Base-by-base conservation (phyloP, 2,329 filamentous ascomycete genomes). In the Plenodomus lindquistii region DNA sequence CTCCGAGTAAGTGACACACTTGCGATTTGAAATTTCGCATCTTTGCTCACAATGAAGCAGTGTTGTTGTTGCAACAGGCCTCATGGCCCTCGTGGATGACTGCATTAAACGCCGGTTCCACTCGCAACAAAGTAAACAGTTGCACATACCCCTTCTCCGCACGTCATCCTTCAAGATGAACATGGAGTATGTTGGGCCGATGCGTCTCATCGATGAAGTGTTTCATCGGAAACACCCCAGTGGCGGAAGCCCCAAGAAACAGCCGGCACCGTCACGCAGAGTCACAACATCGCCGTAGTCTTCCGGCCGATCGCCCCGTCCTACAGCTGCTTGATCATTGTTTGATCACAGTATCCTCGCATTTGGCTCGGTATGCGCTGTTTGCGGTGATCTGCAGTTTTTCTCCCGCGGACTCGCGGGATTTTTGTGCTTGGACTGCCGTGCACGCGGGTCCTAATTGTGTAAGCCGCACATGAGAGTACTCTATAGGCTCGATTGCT, bases 21-120 rank as follows among this genome's bases (percentile, higher is more conserved):
- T 34, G 19, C 8, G 22, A 21, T 20, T 2, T 11, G 11, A 8
- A 31, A 11, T 15, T 4, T 13, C 24, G 40, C 44, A 16, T 22
- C 24, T 10, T 11, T 29, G 52, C 62, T 69, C 48, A 70, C 37
- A 15, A 27, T 17, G 29, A 38, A 40, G 35, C 59, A 96, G 91
- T 71, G 87, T 96, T 57, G 87, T 97, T 55, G 82, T 97, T 54
- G 85, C 91, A 39, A 94, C 91, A n/a, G 93, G 93, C 19, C 82
- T 97, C 59, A 85, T 96, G 61, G 85, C 89, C 7, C 83, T 97
- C 37, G 87, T 95, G 42, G 93, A 97, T 67, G 91, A 97, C 74
- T 90, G 86, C 75, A 96, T 97, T 77, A 89, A 89, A 73, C 81
- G 84, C 52, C 84, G 83, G 48, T 94, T 90, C 84, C 85, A 83